Base-by-base conservation (phyloP, 1,139 yeast species). In the Pichiaceae sp. region DNA sequence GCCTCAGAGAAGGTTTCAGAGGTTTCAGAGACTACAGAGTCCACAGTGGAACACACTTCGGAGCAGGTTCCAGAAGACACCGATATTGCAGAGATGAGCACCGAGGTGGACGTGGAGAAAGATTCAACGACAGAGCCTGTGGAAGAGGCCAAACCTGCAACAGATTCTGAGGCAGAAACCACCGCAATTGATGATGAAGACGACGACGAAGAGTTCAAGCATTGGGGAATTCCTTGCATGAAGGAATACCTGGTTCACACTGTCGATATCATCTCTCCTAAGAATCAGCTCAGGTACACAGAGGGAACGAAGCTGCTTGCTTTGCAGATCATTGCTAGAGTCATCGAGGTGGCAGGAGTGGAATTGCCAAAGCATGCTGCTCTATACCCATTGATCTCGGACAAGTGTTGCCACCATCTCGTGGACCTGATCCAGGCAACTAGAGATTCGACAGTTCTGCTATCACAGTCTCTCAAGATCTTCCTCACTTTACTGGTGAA, bases 301-400 rank as follows among this genome's bases (percentile, higher is more conserved):
- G 96, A 89, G 54, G 72, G 86, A 26, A 81, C 96, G 1, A 71
- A 95, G 39, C 80, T 84, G 12, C 78, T 91, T 63, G 93, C 96
- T 0, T 63, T 93, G 26, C 72, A 78, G 32, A 69, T 91, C 33
- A 68, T 93, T 29, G 79, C 78, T 37, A 78, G 81, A 1, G 85
- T 94, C 1, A 70, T 91, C 39, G 97, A 91, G 56, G 80, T 86
- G 8, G 68, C 91, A 5, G 96, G 96, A 3, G 59, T 64, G 32
- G 72, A 71, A 29, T 68, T 91, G 37, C 74, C 82, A 1, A 57
- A 65, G 11, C 91, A 84, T 50, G 77, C 81, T 2, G 69, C 82
- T 2, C 62, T 89, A 35, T 68, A 86, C 53, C 70, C 70, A 17
- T 63, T 86, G 30, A 72, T 86, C 4, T 73, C 93, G 1, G 93